These are phyloP conservation scores for Citropsis articulata DNA, from an alignment of 345 rosid species.

Conservation along the genomic window DNA sequence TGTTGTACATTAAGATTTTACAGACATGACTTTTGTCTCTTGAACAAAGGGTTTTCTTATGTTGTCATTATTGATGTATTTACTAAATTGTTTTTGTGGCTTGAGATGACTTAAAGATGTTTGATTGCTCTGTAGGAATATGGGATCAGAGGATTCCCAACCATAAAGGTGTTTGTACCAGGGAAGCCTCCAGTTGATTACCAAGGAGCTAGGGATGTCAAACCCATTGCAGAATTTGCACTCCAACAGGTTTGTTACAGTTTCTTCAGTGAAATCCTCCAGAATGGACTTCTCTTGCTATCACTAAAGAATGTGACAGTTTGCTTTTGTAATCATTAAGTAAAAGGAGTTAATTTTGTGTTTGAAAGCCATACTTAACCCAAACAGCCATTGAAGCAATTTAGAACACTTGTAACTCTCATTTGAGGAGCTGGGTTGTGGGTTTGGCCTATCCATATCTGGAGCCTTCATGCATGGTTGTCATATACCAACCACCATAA, in stretches of 20 bases:
- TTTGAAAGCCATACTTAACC: background rate
- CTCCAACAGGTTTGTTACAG: conserved; percentile 57
- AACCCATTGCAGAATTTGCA: conserved; percentile 73
- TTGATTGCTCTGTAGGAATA: conserved; percentile 57
- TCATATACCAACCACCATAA: background rate
- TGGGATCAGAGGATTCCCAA: conserved; percentile 90
- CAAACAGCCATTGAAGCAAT: background rate
- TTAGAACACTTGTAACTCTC: background rate
- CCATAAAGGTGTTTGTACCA: conserved; percentile 82
- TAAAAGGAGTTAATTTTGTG: background rate
- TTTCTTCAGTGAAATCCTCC: conserved; percentile 8
- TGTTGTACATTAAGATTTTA: background rate
- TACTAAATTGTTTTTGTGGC: background rate
- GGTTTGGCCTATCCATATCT: background rate
- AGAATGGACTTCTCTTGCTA: background rate
- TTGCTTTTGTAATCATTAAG: background rate
- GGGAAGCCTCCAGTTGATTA: conserved; percentile 88
- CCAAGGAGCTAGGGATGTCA: conserved; percentile 92
- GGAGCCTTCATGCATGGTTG: background rate
- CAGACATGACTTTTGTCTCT: background rate
- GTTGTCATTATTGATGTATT: background rate
- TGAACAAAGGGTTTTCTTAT: too few species aligned
- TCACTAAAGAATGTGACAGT: background rate
- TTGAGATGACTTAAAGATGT: background rate
- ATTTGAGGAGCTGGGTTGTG: background rate